A percentile compares a stretch with the other conserved stretches of the same genome.
These are phyloP conservation scores for Trichopus zeylanicus DNA, from an alignment of 116 monocot genomes.

Conservation along the genomic window DNA sequence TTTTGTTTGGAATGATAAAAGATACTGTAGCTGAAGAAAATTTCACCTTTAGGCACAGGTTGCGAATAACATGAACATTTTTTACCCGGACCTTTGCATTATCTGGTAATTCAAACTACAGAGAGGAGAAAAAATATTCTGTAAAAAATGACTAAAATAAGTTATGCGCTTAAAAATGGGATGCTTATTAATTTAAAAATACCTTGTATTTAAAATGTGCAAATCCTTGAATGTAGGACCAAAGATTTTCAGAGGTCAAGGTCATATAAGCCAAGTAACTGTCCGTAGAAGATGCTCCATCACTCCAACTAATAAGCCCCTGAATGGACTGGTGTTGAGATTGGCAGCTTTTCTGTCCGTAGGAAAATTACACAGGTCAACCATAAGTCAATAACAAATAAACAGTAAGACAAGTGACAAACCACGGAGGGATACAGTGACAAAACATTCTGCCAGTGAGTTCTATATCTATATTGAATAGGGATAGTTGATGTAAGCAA, in stretches of 20 bases:
- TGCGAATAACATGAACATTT: slow-evolving; percentile 65
- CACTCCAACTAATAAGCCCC: slow-evolving; percentile 26
- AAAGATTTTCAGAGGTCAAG: slow-evolving; percentile 66
- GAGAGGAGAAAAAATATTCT: background rate
- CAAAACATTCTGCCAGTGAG: no score
- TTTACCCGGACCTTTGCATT: slow-evolving; percentile 53
- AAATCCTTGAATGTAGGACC: slow-evolving; percentile 78
- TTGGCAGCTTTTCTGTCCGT: slow-evolving; percentile 34
- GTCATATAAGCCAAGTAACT: slow-evolving; percentile 26
- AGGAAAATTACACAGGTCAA: slow-evolving; percentile 4
- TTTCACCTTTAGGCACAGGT: slow-evolving; percentile 88
- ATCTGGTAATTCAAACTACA: slow-evolving; percentile 81
- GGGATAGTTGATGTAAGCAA: no score
- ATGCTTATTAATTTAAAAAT: background rate
- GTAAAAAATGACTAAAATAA: background rate
- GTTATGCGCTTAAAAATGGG: background rate
- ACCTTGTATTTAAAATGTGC: slow-evolving; percentile 90
- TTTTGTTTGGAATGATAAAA: no score
- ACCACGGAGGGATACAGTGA: no score
- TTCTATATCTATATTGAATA: no score
- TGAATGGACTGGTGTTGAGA: slow-evolving; percentile 19
- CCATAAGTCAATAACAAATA: background rate
- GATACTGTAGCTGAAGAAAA: background rate
- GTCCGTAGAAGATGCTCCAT: slow-evolving; percentile 25
- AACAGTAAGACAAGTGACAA: background rate